Evolutionary conservation across 148 eudicot genomes (phyloP).

Genomic region (Talinum fruticosum): DNA sequence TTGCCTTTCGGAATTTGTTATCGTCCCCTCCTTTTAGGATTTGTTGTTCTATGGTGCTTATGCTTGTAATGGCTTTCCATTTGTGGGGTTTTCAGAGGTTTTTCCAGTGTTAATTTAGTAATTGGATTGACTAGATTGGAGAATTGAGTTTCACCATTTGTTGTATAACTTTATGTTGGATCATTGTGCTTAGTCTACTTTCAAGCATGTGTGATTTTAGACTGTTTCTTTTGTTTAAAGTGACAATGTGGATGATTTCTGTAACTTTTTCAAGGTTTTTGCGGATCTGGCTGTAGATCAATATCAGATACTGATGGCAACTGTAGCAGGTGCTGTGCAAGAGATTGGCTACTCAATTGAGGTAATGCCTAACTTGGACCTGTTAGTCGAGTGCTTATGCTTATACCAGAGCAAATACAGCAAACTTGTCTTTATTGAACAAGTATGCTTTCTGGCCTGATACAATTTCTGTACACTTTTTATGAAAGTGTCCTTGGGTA

Average conservation of each 20-base stretch:
- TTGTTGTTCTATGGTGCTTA: neutral
- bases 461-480: neutral
- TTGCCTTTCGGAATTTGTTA: no score
- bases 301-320: constrained; percentile 79
- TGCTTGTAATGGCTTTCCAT: neutral
- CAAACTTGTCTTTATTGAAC: neutral
- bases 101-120: constrained; percentile 5
- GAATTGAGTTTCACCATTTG: constrained; percentile 16
- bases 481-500: neutral
- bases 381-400: neutral
- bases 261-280: constrained; percentile 57
- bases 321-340: constrained; percentile 63
- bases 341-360: constrained; percentile 80
- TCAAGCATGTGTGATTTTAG: constrained; percentile 1
- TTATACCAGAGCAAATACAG: neutral
- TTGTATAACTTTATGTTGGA: neutral
- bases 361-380: constrained; percentile 38
- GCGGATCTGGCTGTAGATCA: constrained; percentile 72
- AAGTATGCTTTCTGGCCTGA: neutral
- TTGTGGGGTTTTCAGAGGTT: constrained; percentile 5
- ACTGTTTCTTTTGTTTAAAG: constrained; percentile 17
- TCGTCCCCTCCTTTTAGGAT: neutral
- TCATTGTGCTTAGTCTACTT: neutral
- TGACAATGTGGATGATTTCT: constrained; percentile 30
- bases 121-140: constrained; percentile 7